These are phyloP conservation scores for Aciculosporium take DNA, from an alignment of 2,329 filamentous ascomycete species.

Conservation along the genomic window DNA sequence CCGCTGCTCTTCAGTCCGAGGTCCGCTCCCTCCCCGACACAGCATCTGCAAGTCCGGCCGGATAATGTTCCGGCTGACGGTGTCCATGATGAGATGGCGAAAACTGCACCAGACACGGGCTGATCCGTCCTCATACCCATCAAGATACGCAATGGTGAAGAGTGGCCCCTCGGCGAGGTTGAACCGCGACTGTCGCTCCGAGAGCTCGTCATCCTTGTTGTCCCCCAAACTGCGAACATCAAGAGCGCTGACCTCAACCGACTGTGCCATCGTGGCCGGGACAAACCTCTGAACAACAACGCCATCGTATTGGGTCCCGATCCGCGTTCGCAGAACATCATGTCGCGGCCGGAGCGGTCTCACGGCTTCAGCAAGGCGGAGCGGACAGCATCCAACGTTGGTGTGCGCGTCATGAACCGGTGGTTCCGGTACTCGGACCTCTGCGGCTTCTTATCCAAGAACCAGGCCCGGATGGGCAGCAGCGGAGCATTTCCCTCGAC, in stretches of 20 bases:
- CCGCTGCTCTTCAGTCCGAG: conserved; percentile 1
- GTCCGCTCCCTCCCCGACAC: background rate
- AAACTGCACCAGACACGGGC: background rate
- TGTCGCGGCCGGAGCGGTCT: background rate
- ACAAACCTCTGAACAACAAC: background rate
- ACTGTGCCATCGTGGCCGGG: background rate
- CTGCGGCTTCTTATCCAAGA: background rate
- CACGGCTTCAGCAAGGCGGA: background rate
- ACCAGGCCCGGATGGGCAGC: background rate
- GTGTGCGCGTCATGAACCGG: background rate
- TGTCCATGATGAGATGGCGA: conserved; percentile 1
- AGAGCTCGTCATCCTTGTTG: background rate
- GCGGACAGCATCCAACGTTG: background rate
- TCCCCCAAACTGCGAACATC: background rate
- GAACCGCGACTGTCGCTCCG: background rate
- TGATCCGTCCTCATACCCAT: background rate
- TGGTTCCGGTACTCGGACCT: conserved; percentile 1
- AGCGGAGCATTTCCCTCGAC: background rate
- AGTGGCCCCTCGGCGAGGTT: background rate
- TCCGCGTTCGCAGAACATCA: background rate
- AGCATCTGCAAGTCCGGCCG: conserved; percentile 1
- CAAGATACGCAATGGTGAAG: background rate
- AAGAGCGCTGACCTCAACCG: background rate
- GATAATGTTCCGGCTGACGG: conserved; percentile 1
- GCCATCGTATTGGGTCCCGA: background rate